Percentiles rank a stretch among this genome's conserved stretches.
Evolutionary conservation across 2,329 filamentous ascomycete genomes (phyloP).

Genomic region (Fusarium sambucinum): DNA sequence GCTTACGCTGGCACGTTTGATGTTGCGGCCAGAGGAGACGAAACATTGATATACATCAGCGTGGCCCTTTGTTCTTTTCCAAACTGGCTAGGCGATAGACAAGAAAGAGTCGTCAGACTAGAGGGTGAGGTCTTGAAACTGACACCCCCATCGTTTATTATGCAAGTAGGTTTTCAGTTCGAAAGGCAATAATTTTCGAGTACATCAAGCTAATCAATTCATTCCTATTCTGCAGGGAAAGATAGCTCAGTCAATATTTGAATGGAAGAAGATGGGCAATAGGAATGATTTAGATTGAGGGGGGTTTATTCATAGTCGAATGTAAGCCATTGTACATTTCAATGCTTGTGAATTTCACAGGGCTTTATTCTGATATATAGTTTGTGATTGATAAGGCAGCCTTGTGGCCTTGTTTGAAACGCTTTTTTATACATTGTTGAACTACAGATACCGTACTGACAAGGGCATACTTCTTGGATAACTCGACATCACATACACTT

Average conservation of each 20-base stretch:
- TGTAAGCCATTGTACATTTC: not conserved
- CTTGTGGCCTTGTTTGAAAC: too few species aligned
- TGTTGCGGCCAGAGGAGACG: slow-evolving; percentile 1
- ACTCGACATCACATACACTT: too few species aligned
- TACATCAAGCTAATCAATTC: not conserved
- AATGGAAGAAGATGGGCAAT: slow-evolving; percentile 5
- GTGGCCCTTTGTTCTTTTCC: slow-evolving; percentile 1
- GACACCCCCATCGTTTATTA: slow-evolving; percentile 3
- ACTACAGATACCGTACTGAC: too few species aligned
- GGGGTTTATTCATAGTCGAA: not conserved
- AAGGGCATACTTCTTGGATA: too few species aligned
- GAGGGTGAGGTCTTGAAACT: slow-evolving; percentile 6
- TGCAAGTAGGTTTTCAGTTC: not conserved
- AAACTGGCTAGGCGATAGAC: slow-evolving; percentile 5
- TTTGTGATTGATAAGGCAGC: too few species aligned
- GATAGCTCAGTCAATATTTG: slow-evolving; percentile 1
- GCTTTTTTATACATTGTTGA: too few species aligned
- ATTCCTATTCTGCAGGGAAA: slow-evolving; percentile 1
- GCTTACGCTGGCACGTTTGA: slow-evolving; percentile 7
- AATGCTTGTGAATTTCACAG: too few species aligned
- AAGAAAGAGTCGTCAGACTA: not conserved
- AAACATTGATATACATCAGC: slow-evolving; percentile 5
- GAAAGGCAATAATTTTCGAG: not conserved
- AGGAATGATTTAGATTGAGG: not conserved
- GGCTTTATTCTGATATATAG: too few species aligned